Percentiles rank a stretch among this genome's conserved stretches.
phyloP scores from a whole-genome alignment of 352 stramenopile genomes.

The Phytophthora macrochlamydospora region DNA sequence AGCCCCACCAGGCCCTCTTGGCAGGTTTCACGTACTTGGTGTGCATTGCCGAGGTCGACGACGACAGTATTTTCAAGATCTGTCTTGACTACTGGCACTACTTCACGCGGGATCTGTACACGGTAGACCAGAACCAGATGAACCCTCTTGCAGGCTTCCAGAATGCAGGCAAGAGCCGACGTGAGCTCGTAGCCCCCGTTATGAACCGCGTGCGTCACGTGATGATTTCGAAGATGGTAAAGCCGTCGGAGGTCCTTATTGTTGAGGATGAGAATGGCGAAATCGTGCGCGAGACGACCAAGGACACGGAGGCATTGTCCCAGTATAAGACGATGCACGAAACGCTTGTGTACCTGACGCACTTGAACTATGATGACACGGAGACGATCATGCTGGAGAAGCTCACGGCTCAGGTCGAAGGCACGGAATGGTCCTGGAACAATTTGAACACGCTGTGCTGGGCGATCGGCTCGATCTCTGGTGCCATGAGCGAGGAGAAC shows the following conservation, averaged over 20 bases:
- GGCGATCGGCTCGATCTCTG: conserved; percentile 99
- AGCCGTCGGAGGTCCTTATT: conserved; percentile 99
- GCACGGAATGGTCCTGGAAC: conserved; percentile 94
- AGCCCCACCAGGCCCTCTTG: conserved; percentile 91
- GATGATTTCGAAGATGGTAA: conserved; percentile 99
- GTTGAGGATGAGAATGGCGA: conserved; percentile 99
- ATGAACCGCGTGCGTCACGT: conserved; percentile 96
- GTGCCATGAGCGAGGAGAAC: conserved; percentile 99
- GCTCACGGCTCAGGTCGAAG: conserved; percentile 92
- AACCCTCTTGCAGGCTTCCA: conserved; percentile 65
- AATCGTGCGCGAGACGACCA: conserved; percentile 97
- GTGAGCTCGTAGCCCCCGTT: conserved; percentile 81
- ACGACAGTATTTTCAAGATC: conserved; percentile 98
- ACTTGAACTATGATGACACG: conserved; percentile 99
- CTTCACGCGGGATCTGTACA: conserved; percentile 97
- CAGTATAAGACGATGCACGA: conserved; percentile 99
- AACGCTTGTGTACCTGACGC: conserved; percentile 99
- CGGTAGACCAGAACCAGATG: conserved; percentile 85
- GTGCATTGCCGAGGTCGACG: conserved; percentile 90
- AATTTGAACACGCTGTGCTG: conserved; percentile 99
- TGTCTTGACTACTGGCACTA: conserved; percentile 98
- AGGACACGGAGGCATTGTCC: conserved; percentile 99
- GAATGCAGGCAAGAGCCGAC: conserved; percentile 55
- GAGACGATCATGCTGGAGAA: conserved; percentile 99
- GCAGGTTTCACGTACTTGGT: conserved; percentile 95